A percentile compares a stretch with the other conserved stretches of the same genome.
These are phyloP conservation scores for Silene latifolia DNA, from an alignment of 148 eudicot species.

Conservation along the genomic window DNA sequence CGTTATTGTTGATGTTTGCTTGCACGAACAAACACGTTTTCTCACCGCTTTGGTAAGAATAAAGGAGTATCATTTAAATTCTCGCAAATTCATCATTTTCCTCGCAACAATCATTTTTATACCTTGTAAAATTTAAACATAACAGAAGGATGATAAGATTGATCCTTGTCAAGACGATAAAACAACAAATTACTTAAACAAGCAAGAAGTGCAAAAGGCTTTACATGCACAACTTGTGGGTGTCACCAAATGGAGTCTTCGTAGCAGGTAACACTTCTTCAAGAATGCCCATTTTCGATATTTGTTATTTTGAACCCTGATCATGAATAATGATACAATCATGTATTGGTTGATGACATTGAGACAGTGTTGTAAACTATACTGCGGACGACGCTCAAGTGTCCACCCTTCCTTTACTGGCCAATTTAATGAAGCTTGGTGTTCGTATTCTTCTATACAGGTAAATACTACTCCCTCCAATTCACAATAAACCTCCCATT, in stretches of 20 bases:
- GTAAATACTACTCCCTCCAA: too few relatives aligned
- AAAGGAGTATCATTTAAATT: too few relatives aligned
- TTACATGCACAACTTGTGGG: constrained; percentile 64
- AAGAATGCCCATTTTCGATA: too few relatives aligned
- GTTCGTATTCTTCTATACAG: constrained; percentile 59
- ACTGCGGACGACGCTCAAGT: constrained; percentile 39
- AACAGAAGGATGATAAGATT: constrained; percentile 37
- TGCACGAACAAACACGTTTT: constrained; percentile 38
- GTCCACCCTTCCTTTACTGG: constrained; percentile 40
- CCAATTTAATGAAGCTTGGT: constrained; percentile 41
- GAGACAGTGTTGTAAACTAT: constrained; percentile 37
- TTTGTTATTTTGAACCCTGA: too few relatives aligned
- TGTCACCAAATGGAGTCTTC: constrained; percentile 40
- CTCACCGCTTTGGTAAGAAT: constrained; percentile 34
- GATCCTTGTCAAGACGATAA: constrained; percentile 67
- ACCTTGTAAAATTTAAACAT: background rate
- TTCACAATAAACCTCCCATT: too few relatives aligned
- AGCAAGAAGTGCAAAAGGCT: constrained; percentile 63
- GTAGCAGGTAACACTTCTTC: constrained; percentile 16
- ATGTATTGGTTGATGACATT: too few relatives aligned
- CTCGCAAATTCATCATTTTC: too few relatives aligned
- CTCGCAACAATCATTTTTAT: too few relatives aligned
- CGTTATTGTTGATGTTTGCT: constrained; percentile 65
- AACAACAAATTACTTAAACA: constrained; percentile 50
- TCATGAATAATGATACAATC: too few relatives aligned